Evolutionary conservation across 345 rosid species (phyloP).

Genomic region (Arabis hirsuta): DNA sequence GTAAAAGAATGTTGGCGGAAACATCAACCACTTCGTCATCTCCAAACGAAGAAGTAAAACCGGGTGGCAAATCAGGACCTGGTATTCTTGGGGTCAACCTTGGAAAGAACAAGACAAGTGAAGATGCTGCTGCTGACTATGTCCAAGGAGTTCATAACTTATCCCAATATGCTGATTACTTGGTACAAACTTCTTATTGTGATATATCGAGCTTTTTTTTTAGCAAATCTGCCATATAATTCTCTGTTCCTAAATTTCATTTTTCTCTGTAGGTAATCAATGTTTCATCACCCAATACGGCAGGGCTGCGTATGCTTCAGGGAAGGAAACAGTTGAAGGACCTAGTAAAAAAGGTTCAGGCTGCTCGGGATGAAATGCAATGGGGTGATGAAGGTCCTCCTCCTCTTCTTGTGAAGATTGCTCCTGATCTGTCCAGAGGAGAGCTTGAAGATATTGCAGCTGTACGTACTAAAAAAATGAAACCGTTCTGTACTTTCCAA

Average conservation of each 20-base stretch:
- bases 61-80: conserved; percentile 98
- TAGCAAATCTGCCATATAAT: background rate
- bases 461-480: conserved; percentile 45
- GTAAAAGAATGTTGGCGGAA: conserved; percentile 90
- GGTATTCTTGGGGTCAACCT: conserved; percentile 98
- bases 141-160: conserved; percentile 98
- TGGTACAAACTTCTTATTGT: conserved; percentile 52
- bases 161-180: conserved; percentile 96
- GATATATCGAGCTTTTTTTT: conserved; percentile 5
- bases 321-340: conserved; percentile 97
- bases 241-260: conserved; percentile 5
- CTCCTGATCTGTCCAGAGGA: conserved; percentile 93
- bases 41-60: conserved; percentile 59
- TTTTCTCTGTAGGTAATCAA: conserved; percentile 70
- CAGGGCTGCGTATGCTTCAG: conserved; percentile 93
- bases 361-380: conserved; percentile 99
- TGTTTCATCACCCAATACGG: conserved; percentile 98
- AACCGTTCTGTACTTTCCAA: background rate
- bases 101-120: conserved; percentile 97
- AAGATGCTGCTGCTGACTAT: conserved; percentile 92
- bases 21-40: conserved; percentile 70
- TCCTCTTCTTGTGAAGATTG: conserved; percentile 94
- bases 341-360: conserved; percentile 95
- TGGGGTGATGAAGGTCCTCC: conserved; percentile 99
- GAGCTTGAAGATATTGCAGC: conserved; percentile 99